A percentile compares a stretch with the other conserved stretches of the same genome.
phyloP scores from a whole-genome alignment of 2,329 filamentous ascomycete species.

The Trichoderma sp. region DNA sequence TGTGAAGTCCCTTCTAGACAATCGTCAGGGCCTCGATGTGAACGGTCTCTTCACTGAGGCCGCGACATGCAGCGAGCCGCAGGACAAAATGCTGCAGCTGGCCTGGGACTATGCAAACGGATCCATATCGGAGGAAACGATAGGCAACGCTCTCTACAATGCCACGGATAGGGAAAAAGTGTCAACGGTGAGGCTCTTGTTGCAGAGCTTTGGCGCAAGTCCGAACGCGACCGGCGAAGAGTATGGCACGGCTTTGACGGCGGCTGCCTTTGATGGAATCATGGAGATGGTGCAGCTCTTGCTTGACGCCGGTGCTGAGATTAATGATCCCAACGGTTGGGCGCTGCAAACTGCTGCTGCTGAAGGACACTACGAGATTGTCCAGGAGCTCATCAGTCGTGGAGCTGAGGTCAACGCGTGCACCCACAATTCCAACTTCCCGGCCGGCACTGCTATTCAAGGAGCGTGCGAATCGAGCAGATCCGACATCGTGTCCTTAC shows the following conservation, averaged over 20 bases:
- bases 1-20: constrained; percentile 41
- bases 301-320: constrained; percentile 40
- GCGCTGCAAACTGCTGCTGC: constrained; percentile 44
- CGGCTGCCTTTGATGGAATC: constrained; percentile 45
- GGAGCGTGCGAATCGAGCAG: constrained; percentile 43
- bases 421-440: constrained; percentile 36
- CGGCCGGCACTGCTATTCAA: constrained; percentile 44
- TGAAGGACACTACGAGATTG: constrained; percentile 42
- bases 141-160: constrained; percentile 43
- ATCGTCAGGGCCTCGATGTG: constrained; percentile 39
- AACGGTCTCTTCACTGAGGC: constrained; percentile 41
- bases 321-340: constrained; percentile 43
- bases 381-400: constrained; percentile 40
- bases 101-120: constrained; percentile 45
- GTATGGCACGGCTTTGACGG: constrained; percentile 41
- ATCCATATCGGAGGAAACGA: constrained; percentile 37
- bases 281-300: constrained; percentile 38
- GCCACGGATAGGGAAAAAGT: constrained; percentile 46
- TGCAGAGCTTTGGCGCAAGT: constrained; percentile 40
- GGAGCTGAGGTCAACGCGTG: constrained; percentile 43
- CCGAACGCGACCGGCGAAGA: constrained; percentile 45
- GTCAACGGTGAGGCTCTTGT: constrained; percentile 42
- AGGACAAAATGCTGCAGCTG: constrained; percentile 41
- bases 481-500: constrained; percentile 41
- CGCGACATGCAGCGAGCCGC: constrained; percentile 38